Evolutionary conservation across 495 filamentous ascomycete species (phyloP), one percentile per base, ranked within the genome.

Genomic region (Apiosordaria backusii): DNA sequence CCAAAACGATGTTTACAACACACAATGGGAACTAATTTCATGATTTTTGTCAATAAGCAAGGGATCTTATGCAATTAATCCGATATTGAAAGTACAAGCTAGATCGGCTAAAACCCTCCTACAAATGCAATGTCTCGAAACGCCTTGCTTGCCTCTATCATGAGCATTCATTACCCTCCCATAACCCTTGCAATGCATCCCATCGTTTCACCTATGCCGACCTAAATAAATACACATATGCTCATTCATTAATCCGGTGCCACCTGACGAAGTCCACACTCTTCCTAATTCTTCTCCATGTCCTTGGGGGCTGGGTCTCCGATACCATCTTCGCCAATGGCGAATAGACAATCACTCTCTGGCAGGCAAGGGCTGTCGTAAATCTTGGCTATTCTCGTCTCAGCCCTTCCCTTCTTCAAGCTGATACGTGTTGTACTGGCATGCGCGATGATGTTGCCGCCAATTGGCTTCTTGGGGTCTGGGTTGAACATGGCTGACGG

Each of bases 401-500:
- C 95, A 21, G 88, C 95, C 24, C 94, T 82, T 18, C 96, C 96
- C 76, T 99, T 99, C 81, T 96, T 97, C 72, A 99, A 76, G 69
- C 92, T 96, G 69, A 99, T 80, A 24, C 86, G 76, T 10, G 95
- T 99, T 6, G 95, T 99, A 70, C 90, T 95, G 50, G 95, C 92
- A 75, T 99, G 95, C 16, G 95, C 95, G 75, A 99, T 97, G 74
- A 99, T 98, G 76, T 99, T 97, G 68, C 95, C 95, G 62, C 95
- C 95, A 77, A 99, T 97, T 0, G 95, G 95, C 74, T 99, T 99
- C 85, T 99, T 99, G 5, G 95, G 95, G 73, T 99, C 95, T 0
- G 95, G 95, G 69, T 99, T 99, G 81, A 96, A 99, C 95, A 99
- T 99, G 26, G 95, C 85, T 68, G 88, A 92, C 15, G 93, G 92